Conservation (phyloP, 257 asterid genomes). For the Solanum appendiculatum region DNA sequence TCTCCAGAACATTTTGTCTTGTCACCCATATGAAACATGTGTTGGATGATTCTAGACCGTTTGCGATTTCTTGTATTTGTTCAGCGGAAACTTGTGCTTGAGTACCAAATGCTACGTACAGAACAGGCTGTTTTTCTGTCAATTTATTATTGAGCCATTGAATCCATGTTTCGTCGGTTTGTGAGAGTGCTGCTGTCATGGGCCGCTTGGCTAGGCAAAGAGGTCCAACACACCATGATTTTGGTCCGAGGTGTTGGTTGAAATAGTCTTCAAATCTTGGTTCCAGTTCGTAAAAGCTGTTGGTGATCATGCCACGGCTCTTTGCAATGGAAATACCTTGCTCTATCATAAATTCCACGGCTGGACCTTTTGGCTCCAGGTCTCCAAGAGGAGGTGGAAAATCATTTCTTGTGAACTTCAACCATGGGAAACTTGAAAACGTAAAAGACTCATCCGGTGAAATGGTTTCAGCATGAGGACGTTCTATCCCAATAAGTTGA, state of each 20-base stretch:
- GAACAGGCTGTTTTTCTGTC: conserved; percentile 18
- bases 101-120: conserved; percentile 71
- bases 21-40: conserved; percentile 56
- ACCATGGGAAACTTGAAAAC: conserved; percentile 29
- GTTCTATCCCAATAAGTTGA: conserved; percentile 14
- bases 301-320: conserved; percentile 48
- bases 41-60: conserved; percentile 42
- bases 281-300: conserved; percentile 47
- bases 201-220: conserved; percentile 25
- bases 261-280: conserved; percentile 28
- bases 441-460: conserved; percentile 32
- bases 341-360: conserved; percentile 35
- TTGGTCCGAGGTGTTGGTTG: conserved; percentile 40
- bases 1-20: background rate
- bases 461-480: conserved; percentile 24
- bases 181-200: background rate
- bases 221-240: conserved; percentile 50
- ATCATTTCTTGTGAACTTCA: conserved; percentile 42
- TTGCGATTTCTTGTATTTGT: conserved; percentile 36
- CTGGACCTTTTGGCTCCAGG: conserved; percentile 38
- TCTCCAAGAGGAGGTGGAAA: conserved; percentile 40
- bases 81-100: conserved; percentile 47
- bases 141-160: conserved; percentile 34
- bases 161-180: conserved; percentile 6
- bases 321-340: conserved; percentile 12